phyloP scores from a whole-genome alignment of 2,329 filamentous ascomycete genomes.

The Hansfordia pulvinata region DNA sequence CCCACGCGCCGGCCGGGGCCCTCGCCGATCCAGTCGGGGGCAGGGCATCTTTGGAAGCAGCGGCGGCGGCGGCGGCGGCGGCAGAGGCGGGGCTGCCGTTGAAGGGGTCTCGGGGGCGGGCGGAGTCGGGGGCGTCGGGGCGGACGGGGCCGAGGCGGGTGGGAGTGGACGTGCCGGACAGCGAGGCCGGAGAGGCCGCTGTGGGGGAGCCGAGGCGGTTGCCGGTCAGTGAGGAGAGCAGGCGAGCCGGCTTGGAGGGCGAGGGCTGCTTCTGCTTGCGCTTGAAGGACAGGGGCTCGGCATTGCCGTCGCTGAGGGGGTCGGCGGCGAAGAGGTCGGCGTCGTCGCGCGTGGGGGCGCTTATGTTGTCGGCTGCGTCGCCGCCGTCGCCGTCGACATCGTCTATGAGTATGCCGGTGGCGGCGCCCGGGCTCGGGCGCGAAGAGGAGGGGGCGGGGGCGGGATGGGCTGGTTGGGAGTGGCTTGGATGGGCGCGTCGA shows the following conservation, averaged over 20 bases:
- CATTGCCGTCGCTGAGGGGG: constrained; percentile 34
- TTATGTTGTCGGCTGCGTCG: constrained; percentile 10
- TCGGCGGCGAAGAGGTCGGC: constrained; percentile 25
- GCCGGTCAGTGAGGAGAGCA: constrained; percentile 34
- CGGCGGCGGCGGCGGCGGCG: too few species aligned
- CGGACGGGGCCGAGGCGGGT: constrained; percentile 10
- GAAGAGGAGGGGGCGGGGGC: constrained; percentile 5
- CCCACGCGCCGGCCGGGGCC: constrained; percentile 80
- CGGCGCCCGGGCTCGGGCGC: too few species aligned
- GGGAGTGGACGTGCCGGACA: constrained; percentile 11
- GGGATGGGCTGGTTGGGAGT: constrained; percentile 6
- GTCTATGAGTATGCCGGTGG: too few species aligned
- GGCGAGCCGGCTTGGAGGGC: constrained; percentile 29
- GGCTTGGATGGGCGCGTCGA: constrained; percentile 12
- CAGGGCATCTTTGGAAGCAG: constrained; percentile 28
- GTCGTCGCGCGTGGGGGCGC: constrained; percentile 15
- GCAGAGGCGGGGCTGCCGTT: too few species aligned
- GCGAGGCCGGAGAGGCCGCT: constrained; percentile 7
- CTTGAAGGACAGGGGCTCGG: constrained; percentile 54
- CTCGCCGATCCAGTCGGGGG: constrained; percentile 77
- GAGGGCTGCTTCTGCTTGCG: constrained; percentile 44
- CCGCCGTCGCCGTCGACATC: constrained; percentile 19
- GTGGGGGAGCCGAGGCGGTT: constrained; percentile 13
- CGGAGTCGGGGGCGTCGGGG: too few species aligned
- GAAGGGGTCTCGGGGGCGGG: too few species aligned